These are phyloP conservation scores for Mycena floridula DNA, from an alignment of 768 basidiomycete species.

Conservation along the genomic window DNA sequence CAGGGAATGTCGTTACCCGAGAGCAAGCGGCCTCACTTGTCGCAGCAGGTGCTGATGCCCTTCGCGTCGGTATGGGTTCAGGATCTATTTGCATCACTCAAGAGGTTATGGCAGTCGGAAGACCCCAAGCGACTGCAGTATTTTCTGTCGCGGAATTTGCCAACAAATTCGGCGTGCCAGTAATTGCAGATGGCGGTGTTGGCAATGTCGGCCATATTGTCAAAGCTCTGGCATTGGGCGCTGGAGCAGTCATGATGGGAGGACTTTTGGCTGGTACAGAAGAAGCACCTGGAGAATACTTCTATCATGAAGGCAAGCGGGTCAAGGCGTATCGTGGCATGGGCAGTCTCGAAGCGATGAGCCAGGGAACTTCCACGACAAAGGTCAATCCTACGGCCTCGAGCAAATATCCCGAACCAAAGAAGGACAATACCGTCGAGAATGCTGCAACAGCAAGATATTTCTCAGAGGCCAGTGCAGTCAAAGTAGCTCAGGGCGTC, in stretches of 20 bases:
- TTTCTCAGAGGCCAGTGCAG: conserved; percentile 86
- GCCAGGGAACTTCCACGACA: conserved; percentile 52
- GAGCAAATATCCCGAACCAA: conserved; percentile 42
- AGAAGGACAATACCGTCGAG: conserved; percentile 50
- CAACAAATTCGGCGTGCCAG: conserved; percentile 88
- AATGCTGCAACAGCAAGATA: conserved; percentile 96
- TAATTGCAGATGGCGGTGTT: conserved; percentile 95
- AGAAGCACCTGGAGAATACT: conserved; percentile 98
- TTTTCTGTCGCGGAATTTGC: conserved; percentile 94
- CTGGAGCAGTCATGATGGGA: conserved; percentile 99
- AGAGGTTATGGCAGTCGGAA: conserved; percentile 98
- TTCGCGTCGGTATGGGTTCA: conserved; percentile 95
- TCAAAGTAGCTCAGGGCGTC: conserved; percentile 97
- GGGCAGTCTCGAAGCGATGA: conserved; percentile 95
- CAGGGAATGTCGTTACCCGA: conserved; percentile 96
- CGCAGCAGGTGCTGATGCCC: conserved; percentile 90
- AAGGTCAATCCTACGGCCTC: conserved; percentile 20
- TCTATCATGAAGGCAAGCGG: conserved; percentile 98
- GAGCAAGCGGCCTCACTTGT: conserved; percentile 95
- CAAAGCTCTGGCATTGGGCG: conserved; percentile 92
- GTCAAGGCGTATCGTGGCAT: conserved; percentile 99
- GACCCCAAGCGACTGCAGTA: conserved; percentile 98
- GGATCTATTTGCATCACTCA: conserved; percentile 99
- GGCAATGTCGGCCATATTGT: conserved; percentile 96
- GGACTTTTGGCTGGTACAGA: conserved; percentile 91